Evolutionary conservation across 371 early-diverging fungal species (phyloP).

Genomic region (Rhizopus arrhizus): DNA sequence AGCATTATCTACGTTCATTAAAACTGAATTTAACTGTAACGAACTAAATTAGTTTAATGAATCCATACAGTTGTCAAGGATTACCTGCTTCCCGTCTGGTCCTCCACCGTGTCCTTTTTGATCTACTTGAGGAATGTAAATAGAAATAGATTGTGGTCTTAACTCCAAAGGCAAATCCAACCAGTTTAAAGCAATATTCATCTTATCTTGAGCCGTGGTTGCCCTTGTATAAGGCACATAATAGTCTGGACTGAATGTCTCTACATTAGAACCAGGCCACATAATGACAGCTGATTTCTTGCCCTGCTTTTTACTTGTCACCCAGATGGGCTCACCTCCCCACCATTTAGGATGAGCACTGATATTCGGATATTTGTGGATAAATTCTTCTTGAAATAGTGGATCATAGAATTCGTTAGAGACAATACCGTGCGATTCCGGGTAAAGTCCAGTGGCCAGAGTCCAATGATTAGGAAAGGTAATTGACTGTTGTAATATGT

Average conservation of each 20-base stretch:
- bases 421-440: slow-evolving; percentile 91
- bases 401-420: slow-evolving; percentile 88
- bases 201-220: slow-evolving; percentile 55
- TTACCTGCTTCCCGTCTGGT: slow-evolving; percentile 61
- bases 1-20: slow-evolving; percentile 67
- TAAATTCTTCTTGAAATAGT: slow-evolving; percentile 67
- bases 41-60: neutral
- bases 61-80: neutral
- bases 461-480: slow-evolving; percentile 96
- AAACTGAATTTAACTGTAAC: slow-evolving; percentile 55
- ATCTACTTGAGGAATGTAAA: slow-evolving; percentile 85
- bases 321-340: slow-evolving; percentile 92
- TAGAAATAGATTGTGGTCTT: slow-evolving; percentile 74
- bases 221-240: slow-evolving; percentile 55
- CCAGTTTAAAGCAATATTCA: slow-evolving; percentile 71
- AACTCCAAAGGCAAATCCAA: slow-evolving; percentile 64
- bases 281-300: slow-evolving; percentile 71
- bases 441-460: slow-evolving; percentile 87
- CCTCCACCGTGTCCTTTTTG: slow-evolving; percentile 77
- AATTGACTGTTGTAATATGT: slow-evolving; percentile 39
- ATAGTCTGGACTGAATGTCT: slow-evolving; percentile 66
- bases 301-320: slow-evolving; percentile 72
- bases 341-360: slow-evolving; percentile 73
- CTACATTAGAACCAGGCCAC: slow-evolving; percentile 87
- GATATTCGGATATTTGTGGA: slow-evolving; percentile 61